These are phyloP conservation scores for Linanthus parryae DNA, from an alignment of 148 eudicot species.

Conservation along the genomic window DNA sequence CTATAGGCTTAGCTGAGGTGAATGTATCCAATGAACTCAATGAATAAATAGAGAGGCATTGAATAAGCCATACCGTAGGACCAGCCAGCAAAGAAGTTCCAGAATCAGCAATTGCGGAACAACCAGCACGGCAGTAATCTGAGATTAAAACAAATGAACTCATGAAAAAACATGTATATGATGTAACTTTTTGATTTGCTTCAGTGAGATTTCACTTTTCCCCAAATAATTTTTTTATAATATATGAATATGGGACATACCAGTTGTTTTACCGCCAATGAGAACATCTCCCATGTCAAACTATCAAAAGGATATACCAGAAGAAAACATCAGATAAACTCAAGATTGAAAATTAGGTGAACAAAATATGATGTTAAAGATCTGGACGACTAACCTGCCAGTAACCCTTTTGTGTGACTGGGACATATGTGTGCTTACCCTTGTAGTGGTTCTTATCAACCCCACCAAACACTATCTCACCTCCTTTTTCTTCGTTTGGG, in stretches of 20 bases:
- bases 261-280: constrained; percentile 64
- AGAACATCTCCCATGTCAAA: constrained; percentile 94
- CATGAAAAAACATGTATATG: no score
- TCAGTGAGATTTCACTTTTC: neutral
- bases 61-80: constrained; percentile 82
- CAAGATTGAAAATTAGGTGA: neutral
- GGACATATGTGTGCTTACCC: constrained; percentile 40
- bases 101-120: constrained; percentile 97
- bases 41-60: no score
- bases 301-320: constrained; percentile 25
- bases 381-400: constrained; percentile 37
- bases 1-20: no score
- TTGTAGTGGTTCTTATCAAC: constrained; percentile 43
- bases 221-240: neutral
- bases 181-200: no score
- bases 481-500: constrained; percentile 28
- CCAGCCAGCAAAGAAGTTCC: constrained; percentile 95
- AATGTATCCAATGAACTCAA: no score
- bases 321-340: neutral
- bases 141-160: constrained; percentile 7
- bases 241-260: constrained; percentile 29
- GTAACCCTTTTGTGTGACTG: constrained; percentile 40
- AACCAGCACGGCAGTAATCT: constrained; percentile 69
- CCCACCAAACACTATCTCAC: constrained; percentile 49
- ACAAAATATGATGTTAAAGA: neutral